Evolutionary conservation across 306 rosid genomes (phyloP), one percentile per base, ranked within the genome.

Genomic region (Adenanthera pavonina): DNA sequence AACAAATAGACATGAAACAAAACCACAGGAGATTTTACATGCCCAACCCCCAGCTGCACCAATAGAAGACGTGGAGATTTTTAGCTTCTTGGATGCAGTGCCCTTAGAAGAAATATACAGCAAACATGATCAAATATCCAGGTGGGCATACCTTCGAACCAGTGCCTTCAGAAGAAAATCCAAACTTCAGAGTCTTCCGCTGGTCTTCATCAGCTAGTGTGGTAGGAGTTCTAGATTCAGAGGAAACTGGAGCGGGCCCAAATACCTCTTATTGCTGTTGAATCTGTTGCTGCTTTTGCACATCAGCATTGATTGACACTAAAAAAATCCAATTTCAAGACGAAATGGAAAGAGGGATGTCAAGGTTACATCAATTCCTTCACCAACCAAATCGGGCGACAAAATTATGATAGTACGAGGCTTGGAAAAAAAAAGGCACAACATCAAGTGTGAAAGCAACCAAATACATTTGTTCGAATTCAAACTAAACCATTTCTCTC

Each of bases 121-220:
- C 13, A 71, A 25, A 46, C 46, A 70, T 70, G 19, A 43, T 47
- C 25, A 43, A 47, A 48, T 59, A 19, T 53, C 25, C 30, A 67
- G 15, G 13, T 6, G 25, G 73, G 59, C 54, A 59, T 81, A 91
- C 92, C 95, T 91, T 95, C 54, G 95, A 90, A 66, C 83, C 85
- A 79, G 89, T 85, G 76, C 95, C 89, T 87, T 92, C 93, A 43
- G 97, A 88, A 80, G 99, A 89, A 90, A 95, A 93, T 54, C 95
- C 99, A 81, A 95, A 95, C 84, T 93, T 95, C 87, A 93, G 86
- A 57, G 95, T 85, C 85, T 91, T 90, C 79, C 99, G 89, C 79
- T 90, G 97, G 44, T 91, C 98, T 85, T 95, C 94, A 88, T 88
- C 95, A 43, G 90, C 88, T 72, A 93, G 91, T 17, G 89, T 78